These are phyloP conservation scores for Rosa persica DNA, from an alignment of 306 rosid genomes.

Conservation along the genomic window DNA sequence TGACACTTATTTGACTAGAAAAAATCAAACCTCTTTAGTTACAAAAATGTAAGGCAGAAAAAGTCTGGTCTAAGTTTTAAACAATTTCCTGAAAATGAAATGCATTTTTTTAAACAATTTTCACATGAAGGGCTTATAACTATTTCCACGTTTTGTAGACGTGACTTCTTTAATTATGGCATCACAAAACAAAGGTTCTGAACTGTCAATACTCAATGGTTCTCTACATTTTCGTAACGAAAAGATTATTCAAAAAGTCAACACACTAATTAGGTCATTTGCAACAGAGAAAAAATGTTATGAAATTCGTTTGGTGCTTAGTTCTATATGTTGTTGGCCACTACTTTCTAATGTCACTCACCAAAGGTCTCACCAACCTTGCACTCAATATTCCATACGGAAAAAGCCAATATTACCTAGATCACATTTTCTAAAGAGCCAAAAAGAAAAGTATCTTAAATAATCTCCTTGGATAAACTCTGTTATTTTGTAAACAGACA, in stretches of 20 bases:
- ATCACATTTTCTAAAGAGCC: no score
- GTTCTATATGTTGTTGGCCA: background rate
- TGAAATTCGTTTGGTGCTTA: background rate
- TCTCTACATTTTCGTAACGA: no score
- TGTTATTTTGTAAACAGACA: no score
- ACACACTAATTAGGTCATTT: background rate
- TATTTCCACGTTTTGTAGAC: background rate
- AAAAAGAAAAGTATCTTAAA: no score
- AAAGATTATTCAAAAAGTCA: background rate
- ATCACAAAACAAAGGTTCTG: background rate
- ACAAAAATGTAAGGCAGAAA: background rate
- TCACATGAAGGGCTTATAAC: no score
- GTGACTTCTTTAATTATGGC: no score
- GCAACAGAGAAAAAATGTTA: background rate
- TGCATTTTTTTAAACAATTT: no score
- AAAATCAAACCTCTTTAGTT: background rate
- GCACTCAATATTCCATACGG: background rate
- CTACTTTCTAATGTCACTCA: background rate
- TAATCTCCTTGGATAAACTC: no score
- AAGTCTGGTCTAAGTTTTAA: background rate
- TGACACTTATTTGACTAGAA: background rate
- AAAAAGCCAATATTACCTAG: no score
- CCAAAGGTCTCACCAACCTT: background rate
- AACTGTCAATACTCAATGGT: no score
- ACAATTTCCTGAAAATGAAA: background rate